Evolutionary conservation across 495 filamentous ascomycete species (phyloP).

Genomic region (Parmelia sp.): DNA sequence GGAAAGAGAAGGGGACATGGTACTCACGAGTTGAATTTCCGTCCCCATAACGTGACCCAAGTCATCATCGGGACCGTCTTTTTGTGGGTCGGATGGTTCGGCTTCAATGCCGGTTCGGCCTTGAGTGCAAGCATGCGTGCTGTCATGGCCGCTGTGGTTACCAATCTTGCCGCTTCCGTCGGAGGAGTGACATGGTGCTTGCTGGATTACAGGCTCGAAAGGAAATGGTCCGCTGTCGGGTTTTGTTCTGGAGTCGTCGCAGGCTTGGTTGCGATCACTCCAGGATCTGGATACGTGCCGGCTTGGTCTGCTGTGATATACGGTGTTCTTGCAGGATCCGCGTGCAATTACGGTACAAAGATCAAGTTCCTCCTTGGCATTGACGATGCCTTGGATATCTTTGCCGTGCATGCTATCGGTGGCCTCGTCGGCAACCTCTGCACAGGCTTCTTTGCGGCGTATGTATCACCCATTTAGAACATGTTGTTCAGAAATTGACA

Average conservation of each 20-base stretch:
- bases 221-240: conserved; percentile 94
- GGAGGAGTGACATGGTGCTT: conserved; percentile 95
- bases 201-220: conserved; percentile 87
- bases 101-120: conserved; percentile 95
- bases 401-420: conserved; percentile 84
- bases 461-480: conserved; percentile 31
- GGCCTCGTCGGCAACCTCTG: conserved; percentile 84
- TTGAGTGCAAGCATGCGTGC: conserved; percentile 79
- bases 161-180: conserved; percentile 51
- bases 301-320: conserved; percentile 89
- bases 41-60: conserved; percentile 95
- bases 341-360: conserved; percentile 95
- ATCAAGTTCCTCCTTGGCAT: conserved; percentile 82
- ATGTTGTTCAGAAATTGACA: conserved; percentile 18
- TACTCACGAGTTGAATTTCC: conserved; percentile 88
- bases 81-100: conserved; percentile 99
- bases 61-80: conserved; percentile 96
- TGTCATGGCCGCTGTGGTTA: conserved; percentile 53
- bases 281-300: conserved; percentile 85
- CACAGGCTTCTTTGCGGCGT: conserved; percentile 88
- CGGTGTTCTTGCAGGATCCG: conserved; percentile 72
- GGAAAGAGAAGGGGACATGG: conserved; percentile 79
- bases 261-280: conserved; percentile 88
- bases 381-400: conserved; percentile 91
- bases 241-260: conserved; percentile 95